Conservation (phyloP, 2,329 filamentous ascomycete genomes). For the Coniochaeta sp. region DNA sequence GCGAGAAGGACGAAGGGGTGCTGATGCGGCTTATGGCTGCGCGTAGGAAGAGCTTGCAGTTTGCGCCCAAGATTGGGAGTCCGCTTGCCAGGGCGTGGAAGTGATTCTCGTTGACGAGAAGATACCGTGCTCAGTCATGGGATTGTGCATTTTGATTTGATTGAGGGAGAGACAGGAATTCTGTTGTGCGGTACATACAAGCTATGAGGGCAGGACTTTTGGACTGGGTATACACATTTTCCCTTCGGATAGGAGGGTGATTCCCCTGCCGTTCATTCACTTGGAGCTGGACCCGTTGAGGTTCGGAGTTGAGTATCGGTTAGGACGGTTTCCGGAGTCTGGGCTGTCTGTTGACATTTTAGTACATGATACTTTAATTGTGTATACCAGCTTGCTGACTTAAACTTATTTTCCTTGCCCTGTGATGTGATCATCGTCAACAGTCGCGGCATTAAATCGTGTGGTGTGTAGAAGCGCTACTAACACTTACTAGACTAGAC, state of each 20-base stretch:
- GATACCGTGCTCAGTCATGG: neutral
- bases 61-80: slow-evolving; percentile 67
- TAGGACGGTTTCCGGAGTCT: neutral
- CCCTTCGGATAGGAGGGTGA: neutral
- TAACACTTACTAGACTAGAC: too few species aligned
- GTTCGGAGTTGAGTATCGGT: neutral
- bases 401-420: neutral
- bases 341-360: neutral
- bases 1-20: slow-evolving; percentile 48
- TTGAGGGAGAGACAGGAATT: neutral
- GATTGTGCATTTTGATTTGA: neutral
- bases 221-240: neutral
- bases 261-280: neutral
- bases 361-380: neutral
- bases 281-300: neutral
- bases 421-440: neutral
- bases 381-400: neutral
- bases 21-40: slow-evolving; percentile 61
- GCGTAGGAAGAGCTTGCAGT: slow-evolving; percentile 69
- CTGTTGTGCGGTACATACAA: neutral
- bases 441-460: neutral
- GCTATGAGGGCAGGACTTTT: neutral
- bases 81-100: slow-evolving; percentile 56
- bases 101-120: slow-evolving; percentile 3
- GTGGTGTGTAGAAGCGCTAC: neutral